phyloP scores from a whole-genome alignment of 495 filamentous ascomycete species.

The Penicillium coffeae region DNA sequence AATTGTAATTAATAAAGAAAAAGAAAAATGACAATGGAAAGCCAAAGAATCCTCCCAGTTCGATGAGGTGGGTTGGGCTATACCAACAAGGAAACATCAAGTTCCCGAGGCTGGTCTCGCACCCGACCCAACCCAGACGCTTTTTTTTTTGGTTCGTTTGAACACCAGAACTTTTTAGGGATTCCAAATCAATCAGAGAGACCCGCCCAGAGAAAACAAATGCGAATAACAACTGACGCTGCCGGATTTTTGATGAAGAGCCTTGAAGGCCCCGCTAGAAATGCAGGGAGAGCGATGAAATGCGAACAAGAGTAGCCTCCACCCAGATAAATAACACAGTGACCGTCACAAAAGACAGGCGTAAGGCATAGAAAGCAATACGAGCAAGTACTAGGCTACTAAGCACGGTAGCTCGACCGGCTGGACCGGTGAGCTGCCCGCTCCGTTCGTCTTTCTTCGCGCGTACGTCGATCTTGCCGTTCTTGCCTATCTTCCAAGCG shows the following conservation, averaged over 20 bases:
- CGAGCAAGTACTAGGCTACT: not conserved
- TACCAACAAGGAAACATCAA: not conserved
- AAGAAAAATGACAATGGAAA: constrained; percentile 5
- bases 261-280: no score
- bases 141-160: constrained; percentile 11
- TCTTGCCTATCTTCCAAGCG: constrained; percentile 30
- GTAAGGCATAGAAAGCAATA: no score
- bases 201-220: constrained; percentile 4
- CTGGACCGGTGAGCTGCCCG: constrained; percentile 36
- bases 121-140: not conserved
- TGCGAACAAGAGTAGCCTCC: no score
- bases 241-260: not conserved
- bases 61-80: constrained; percentile 5
- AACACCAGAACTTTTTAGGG: constrained; percentile 9
- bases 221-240: not conserved
- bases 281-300: no score
- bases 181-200: constrained; percentile 1
- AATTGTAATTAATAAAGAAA: constrained; percentile 19
- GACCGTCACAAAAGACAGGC: not conserved
- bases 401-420: constrained; percentile 34
- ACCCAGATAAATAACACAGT: not conserved
- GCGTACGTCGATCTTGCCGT: constrained; percentile 23
- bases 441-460: constrained; percentile 35
- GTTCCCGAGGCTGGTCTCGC: no score
- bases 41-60: constrained; percentile 26